Percentiles rank a stretch among this genome's conserved stretches.
Conservation (phyloP, 371 early-diverging fungal species). For the Actinomucor elegans region DNA sequence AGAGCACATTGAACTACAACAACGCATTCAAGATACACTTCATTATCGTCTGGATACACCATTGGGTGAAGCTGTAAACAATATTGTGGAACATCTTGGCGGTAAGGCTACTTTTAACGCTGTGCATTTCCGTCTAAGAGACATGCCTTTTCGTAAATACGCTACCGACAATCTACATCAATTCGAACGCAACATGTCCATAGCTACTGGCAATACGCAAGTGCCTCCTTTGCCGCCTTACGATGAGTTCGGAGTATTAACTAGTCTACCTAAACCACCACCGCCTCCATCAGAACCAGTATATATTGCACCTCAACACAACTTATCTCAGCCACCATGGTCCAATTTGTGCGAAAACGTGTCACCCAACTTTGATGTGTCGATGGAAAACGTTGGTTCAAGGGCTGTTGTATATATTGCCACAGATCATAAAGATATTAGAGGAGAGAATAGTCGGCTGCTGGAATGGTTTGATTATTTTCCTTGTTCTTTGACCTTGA, state of each 20-base stretch:
- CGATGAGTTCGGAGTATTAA: conserved; percentile 15
- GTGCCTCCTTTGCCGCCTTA: conserved; percentile 19
- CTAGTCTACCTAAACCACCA: conserved; percentile 16
- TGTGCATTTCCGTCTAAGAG: conserved; percentile 54
- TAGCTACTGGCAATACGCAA: conserved; percentile 19
- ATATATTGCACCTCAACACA: conserved; percentile 9
- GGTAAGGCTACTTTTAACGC: conserved; percentile 50
- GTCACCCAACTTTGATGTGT: conserved; percentile 22
- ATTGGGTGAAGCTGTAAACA: conserved; percentile 41
- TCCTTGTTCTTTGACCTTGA: conserved; percentile 41
- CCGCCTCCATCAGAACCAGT: conserved; percentile 11
- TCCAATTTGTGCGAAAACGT: conserved; percentile 21
- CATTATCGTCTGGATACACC: conserved; percentile 33
- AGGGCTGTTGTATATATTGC: conserved; percentile 44
- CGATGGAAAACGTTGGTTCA: conserved; percentile 17
- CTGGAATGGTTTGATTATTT: conserved; percentile 42
- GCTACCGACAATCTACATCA: conserved; percentile 32
- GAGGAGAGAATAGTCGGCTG: conserved; percentile 24
- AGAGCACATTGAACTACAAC: conserved; percentile 31
- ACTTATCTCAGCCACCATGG: conserved; percentile 20
- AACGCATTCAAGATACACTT: conserved; percentile 26
- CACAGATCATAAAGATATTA: conserved; percentile 38
- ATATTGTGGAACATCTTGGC: conserved; percentile 49
- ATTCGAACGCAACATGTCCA: conserved; percentile 31
- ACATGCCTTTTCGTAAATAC: conserved; percentile 49